Evolutionary conservation across 2,329 filamentous ascomycete genomes (phyloP).

Genomic region (Botrytis elliptica): DNA sequence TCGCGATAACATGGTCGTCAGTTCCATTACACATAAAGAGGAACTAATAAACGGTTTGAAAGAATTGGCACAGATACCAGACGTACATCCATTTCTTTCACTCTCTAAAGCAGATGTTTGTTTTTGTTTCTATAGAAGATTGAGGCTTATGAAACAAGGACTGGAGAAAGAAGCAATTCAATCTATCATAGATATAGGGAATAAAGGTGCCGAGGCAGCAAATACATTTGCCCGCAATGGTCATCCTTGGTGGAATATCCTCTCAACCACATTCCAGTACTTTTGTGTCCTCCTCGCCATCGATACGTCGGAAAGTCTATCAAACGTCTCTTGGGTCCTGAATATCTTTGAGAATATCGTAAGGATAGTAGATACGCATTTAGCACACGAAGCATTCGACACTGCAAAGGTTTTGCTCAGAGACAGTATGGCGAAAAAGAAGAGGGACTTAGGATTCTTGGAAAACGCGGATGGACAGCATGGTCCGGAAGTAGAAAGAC

Average conservation of each 20-base stretch:
- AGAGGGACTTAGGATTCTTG: constrained; percentile 26
- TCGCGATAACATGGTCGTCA: constrained; percentile 16
- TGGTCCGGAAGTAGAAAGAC: constrained; percentile 13
- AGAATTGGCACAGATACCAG: constrained; percentile 20
- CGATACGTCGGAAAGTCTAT: constrained; percentile 27
- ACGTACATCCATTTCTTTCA: constrained; percentile 15
- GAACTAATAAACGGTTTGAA: background rate
- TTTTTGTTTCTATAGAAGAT: constrained; percentile 31
- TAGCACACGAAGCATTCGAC: constrained; percentile 29
- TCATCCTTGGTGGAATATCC: constrained; percentile 33
- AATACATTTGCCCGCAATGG: constrained; percentile 23
- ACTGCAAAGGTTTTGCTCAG: constrained; percentile 31
- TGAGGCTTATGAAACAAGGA: constrained; percentile 20
- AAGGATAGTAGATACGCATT: constrained; percentile 24
- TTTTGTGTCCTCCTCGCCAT: constrained; percentile 31
- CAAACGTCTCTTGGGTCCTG: constrained; percentile 27
- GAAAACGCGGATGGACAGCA: constrained; percentile 20
- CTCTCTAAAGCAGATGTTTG: constrained; percentile 30
- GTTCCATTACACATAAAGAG: background rate
- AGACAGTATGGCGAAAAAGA: constrained; percentile 27
- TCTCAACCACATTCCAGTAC: constrained; percentile 29
- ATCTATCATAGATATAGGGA: constrained; percentile 7
- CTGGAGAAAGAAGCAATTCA: constrained; percentile 12
- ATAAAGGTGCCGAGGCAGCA: constrained; percentile 26
- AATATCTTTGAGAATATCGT: constrained; percentile 27